A percentile compares a stretch with the other conserved stretches of the same genome.
These are phyloP conservation scores for Neurospora cerealis DNA, from an alignment of 495 filamentous ascomycete species.

Conservation along the genomic window DNA sequence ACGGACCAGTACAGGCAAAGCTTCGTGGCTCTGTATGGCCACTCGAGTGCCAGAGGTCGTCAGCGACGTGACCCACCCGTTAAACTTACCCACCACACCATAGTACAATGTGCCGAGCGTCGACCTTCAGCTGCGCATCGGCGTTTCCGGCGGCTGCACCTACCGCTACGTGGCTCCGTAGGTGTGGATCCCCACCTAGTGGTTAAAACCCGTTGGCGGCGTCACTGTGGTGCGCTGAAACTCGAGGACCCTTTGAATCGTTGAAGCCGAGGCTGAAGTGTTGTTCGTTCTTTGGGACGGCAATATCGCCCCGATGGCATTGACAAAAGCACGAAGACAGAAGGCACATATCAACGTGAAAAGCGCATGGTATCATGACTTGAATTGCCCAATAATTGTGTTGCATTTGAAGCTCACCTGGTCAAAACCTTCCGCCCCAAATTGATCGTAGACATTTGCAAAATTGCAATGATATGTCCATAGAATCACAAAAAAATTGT, in stretches of 20 bases:
- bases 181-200: background rate
- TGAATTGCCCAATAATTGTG: background rate
- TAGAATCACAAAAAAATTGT: constrained; percentile 23
- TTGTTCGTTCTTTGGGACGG: background rate
- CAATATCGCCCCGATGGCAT: background rate
- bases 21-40: no score
- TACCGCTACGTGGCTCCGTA: background rate
- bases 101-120: background rate
- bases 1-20: no score
- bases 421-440: background rate
- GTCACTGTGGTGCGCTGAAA: background rate
- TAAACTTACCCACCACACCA: no score
- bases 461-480: constrained; percentile 35
- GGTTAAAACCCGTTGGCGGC: background rate
- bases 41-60: no score
- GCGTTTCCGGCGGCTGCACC: background rate
- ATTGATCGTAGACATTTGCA: constrained; percentile 3
- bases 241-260: background rate
- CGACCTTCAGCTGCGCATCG: background rate
- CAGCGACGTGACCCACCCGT: no score
- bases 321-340: background rate
- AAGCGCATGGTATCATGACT: background rate
- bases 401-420: background rate
- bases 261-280: background rate
- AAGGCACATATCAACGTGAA: background rate